Conservation (phyloP, 2,329 filamentous ascomycete species). For the Paramyrothecium roridum region DNA sequence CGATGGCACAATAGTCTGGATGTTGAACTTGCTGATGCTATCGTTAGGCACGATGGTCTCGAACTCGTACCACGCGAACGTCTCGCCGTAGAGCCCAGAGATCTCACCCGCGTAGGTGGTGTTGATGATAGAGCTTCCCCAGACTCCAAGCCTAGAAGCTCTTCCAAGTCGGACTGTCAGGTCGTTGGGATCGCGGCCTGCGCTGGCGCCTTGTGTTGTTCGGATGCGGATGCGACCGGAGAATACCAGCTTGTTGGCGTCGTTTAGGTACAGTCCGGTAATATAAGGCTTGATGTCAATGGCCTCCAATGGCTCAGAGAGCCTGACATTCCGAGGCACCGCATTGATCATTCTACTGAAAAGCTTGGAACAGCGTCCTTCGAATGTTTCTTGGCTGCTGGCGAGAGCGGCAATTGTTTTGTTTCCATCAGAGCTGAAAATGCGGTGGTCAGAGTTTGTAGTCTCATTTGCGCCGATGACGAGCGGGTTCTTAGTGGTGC, state of each 20-base stretch:
- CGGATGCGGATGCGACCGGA: conserved; percentile 21
- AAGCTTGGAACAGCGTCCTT: conserved; percentile 23
- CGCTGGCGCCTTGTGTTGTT: conserved; percentile 5
- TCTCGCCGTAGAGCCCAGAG: conserved; percentile 17
- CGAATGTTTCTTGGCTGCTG: conserved; percentile 29
- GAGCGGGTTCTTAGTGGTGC: conserved; percentile 38
- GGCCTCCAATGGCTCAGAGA: conserved; percentile 22
- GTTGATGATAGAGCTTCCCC: conserved; percentile 2
- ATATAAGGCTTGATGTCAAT: conserved; percentile 30
- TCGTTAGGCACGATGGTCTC: conserved; percentile 15
- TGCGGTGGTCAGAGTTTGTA: conserved; percentile 35
- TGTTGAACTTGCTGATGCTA: conserved; percentile 26
- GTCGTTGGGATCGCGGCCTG: conserved; percentile 14
- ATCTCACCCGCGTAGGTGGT: conserved; percentile 10
- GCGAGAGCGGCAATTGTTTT: conserved; percentile 37
- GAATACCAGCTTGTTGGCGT: conserved; percentile 17
- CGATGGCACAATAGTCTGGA: conserved; percentile 18
- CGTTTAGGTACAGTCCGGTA: conserved; percentile 18
- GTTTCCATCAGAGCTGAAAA: conserved; percentile 42
- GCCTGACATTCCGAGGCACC: conserved; percentile 22
- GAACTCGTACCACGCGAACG: conserved; percentile 28
- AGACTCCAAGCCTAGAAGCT: conserved; percentile 5
- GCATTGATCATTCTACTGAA: conserved; percentile 32
- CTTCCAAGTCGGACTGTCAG: conserved; percentile 17
- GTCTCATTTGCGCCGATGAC: conserved; percentile 34